Base-by-base conservation (phyloP, 352 stramenopile genomes). In the Pythium folliculosum region DNA sequence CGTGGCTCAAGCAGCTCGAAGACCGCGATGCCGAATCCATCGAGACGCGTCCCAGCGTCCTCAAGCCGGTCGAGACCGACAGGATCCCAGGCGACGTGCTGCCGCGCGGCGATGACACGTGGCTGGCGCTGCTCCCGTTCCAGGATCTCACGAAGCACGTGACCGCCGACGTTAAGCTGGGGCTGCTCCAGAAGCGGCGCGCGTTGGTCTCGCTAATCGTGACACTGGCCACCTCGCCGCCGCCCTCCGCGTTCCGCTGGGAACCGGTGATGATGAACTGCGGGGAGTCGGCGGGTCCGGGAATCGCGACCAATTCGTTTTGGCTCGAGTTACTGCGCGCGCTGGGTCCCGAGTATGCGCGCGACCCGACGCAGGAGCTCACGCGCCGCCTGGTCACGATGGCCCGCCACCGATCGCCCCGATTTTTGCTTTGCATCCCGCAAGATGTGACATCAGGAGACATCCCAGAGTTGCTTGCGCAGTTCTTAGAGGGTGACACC, bases 121-220 rank as follows among this genome's bases (percentile, higher is more conserved):
- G 48, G 48, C 48, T 55, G 12, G 48, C 48, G 17, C 13, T 32
- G 19, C 53, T 60, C n/a, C 53, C 53, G 37, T 66, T 66, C 49
- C n/a, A 51, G 6, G 60, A 66, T 43, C 49, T 66, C 16, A 58
- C 27, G 5, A 66, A 66, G 23, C 57, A 35, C 7, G 32, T 52
- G 13, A 3, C 22, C 0, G 37, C 19, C 2, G 14, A 19, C 8
- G 21, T 10, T 23, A 66, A 60, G 40, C 22, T 8, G 2, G 60
- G 51, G 14, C 30, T 66, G 35, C 19, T 66, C 14, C 48, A 66
- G 37, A 59, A 51, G 32, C 60, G 60, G 9, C 60, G 37, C 35
- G 30, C 45, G n/a, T 58, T 65, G 16, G 21, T 65, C 4, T 55
- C 35, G 17, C 32, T 66, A 19, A 48, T 66, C 2, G 50, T 25